Evolutionary conservation across 257 asterid species (phyloP).

Genomic region (Salvia miltiorrhiza): DNA sequence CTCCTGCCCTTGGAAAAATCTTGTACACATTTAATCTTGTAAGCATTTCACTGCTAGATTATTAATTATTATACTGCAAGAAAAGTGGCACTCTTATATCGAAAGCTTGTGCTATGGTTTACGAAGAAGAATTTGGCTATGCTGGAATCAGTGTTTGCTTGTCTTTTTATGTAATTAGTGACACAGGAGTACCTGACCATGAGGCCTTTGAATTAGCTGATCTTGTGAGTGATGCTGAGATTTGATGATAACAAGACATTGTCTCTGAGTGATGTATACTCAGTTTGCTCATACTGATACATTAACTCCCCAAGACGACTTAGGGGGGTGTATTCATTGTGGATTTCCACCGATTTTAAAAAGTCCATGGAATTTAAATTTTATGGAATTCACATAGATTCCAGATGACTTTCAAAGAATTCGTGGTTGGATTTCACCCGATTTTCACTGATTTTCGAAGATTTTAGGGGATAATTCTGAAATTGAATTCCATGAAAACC

Average conservation of each 20-base stretch:
- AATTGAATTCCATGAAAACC: no score
- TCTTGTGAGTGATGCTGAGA: slow-evolving; percentile 13
- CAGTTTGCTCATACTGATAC: background rate
- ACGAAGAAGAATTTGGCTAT: no score
- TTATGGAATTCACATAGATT: no score
- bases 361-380: no score
- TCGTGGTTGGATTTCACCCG: no score
- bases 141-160: no score
- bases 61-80: slow-evolving; percentile 7
- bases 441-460: no score
- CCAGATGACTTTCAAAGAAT: no score
- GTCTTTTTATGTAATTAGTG: background rate
- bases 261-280: background rate
- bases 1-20: slow-evolving; percentile 4
- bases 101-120: no score
- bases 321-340: no score
- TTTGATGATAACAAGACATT: background rate
- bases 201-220: background rate
- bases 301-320: background rate
- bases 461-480: no score
- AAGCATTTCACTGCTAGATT: slow-evolving; percentile 5
- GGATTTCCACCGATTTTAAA: no score
- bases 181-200: slow-evolving; percentile 3
- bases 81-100: background rate
- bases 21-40: background rate